phyloP scores from a whole-genome alignment of 805 yeast genomes.

The Ogataea angusta region DNA sequence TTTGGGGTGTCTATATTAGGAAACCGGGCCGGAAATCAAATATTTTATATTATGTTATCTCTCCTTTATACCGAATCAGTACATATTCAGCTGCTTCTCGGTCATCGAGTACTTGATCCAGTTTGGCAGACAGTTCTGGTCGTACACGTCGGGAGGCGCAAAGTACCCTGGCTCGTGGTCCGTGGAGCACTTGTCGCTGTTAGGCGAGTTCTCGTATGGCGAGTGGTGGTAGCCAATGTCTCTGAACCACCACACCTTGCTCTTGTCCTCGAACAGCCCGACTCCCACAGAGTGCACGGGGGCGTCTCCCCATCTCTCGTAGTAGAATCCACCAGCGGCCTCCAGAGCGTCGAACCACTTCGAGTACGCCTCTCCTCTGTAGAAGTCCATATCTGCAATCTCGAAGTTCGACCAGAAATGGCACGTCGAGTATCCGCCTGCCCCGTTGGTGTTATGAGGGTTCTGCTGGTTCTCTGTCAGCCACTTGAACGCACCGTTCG shows the following conservation, averaged over 20 bases:
- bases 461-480: conserved; percentile 67
- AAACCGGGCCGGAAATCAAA: conserved; percentile 7
- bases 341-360: conserved; percentile 69
- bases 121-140: conserved; percentile 67
- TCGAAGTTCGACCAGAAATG: conserved; percentile 91
- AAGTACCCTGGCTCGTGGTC: conserved; percentile 22
- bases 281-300: conserved; percentile 52
- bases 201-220: conserved; percentile 48
- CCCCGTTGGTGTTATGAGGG: conserved; percentile 41
- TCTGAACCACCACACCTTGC: conserved; percentile 49
- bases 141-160: conserved; percentile 36
- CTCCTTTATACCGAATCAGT: conserved; percentile 7
- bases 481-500: conserved; percentile 65
- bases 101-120: conserved; percentile 51
- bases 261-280: conserved; percentile 45
- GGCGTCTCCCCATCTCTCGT: conserved; percentile 63
- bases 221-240: conserved; percentile 50
- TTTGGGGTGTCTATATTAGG: conserved; percentile 7
- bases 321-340: conserved; percentile 75
- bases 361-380: conserved; percentile 66
- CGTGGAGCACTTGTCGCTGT: conserved; percentile 24
- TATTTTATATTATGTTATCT: conserved; percentile 2
- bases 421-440: conserved; percentile 69
- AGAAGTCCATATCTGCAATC: conserved; percentile 70
- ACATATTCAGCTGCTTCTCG: conserved; percentile 16